Conservation (phyloP, 768 basidiomycete species). For the Amyloporia xantha region DNA sequence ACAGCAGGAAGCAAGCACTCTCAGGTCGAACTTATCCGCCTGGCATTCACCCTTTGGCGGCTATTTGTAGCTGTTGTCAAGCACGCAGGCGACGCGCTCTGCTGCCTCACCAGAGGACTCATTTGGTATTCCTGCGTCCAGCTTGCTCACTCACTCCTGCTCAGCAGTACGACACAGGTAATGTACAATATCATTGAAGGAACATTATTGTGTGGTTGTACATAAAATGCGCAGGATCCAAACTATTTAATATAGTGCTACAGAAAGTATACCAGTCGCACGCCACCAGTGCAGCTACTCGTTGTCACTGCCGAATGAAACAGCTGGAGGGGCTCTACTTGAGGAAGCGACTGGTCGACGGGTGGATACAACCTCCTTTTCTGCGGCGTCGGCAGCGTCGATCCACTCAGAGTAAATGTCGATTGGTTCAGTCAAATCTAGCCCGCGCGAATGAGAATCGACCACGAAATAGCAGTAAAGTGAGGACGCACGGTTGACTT, state of each 20-base stretch:
- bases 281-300: constrained; percentile 28
- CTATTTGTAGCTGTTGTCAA: constrained; percentile 25
- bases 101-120: no score
- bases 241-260: background rate
- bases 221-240: constrained; percentile 1
- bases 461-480: background rate
- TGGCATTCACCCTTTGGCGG: constrained; percentile 7
- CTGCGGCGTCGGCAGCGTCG: constrained; percentile 80
- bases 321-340: constrained; percentile 31
- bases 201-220: background rate
- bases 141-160: no score
- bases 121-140: no score
- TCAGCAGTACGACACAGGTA: background rate
- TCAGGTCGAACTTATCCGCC: constrained; percentile 2
- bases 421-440: constrained; percentile 82
- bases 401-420: constrained; percentile 93
- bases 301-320: constrained; percentile 41
- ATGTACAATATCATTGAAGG: background rate
- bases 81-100: constrained; percentile 13
- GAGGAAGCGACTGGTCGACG: constrained; percentile 55
- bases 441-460: background rate
- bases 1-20: constrained; percentile 4
- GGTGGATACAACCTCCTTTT: constrained; percentile 48
- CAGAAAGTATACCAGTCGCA: constrained; percentile 1
- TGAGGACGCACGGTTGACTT: constrained; percentile 65